Evolutionary conservation across 129 eudicot genomes (phyloP).

Genomic region (Arctium lappa): DNA sequence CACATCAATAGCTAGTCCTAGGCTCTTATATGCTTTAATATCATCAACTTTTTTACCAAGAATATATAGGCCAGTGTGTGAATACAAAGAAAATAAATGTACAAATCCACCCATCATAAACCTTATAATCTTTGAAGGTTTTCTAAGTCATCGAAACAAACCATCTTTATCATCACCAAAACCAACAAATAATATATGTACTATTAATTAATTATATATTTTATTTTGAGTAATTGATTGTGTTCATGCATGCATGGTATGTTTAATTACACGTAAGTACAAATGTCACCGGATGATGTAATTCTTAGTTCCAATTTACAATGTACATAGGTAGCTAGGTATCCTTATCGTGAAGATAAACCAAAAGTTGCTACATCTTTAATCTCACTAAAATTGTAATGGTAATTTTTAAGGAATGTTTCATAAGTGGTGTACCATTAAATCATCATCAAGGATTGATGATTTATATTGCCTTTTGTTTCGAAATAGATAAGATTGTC

Average conservation of each 20-base stretch:
- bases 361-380: background rate
- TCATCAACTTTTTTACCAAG: no score
- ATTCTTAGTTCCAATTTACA: background rate
- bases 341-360: background rate
- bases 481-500: no score
- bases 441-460: no score
- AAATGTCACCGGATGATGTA: background rate
- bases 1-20: no score
- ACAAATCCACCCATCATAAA: background rate
- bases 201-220: background rate
- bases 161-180: background rate
- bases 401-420: no score
- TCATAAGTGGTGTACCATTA: no score
- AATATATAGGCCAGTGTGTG: no score
- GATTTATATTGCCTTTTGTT: no score
- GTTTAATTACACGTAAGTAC: background rate
- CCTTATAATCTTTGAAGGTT: background rate
- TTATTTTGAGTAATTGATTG: background rate
- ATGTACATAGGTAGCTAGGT: background rate
- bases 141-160: conserved; percentile 2
- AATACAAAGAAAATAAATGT: no score
- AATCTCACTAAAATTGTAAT: background rate
- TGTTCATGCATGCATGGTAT: background rate
- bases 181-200: background rate
- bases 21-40: no score